Conservation (phyloP, 1,139 yeast species). For the Nakaseomyces delphensis region DNA sequence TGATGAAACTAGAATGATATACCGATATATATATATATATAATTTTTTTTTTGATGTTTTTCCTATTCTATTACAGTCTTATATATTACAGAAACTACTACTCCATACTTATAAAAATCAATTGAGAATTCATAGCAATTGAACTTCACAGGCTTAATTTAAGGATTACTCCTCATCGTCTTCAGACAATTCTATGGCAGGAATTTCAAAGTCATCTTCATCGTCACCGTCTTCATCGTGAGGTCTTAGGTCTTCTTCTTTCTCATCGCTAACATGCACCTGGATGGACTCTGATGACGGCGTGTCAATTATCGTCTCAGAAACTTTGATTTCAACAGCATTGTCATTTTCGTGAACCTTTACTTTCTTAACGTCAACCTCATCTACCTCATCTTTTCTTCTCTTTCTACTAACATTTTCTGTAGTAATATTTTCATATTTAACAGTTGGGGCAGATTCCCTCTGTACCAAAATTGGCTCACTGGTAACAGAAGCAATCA, state of each 20-base stretch:
- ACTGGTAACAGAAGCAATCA: conserved; percentile 3
- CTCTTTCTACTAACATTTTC: conserved; percentile 15
- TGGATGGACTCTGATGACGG: not conserved
- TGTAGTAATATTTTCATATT: not conserved
- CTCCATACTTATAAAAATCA: not conserved
- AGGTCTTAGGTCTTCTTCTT: too few relatives aligned
- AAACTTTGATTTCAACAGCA: conserved; percentile 22
- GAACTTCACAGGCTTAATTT: not conserved
- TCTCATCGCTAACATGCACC: conserved; percentile 1
- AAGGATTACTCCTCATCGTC: conserved; percentile 26
- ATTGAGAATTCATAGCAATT: not conserved
- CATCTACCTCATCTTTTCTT: conserved; percentile 9
- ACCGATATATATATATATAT: too few relatives aligned
- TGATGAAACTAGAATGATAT: not conserved
- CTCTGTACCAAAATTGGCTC: conserved; percentile 5
- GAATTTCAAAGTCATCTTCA: conserved; percentile 47
- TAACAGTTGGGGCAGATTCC: not conserved
- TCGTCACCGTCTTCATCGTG: not conserved
- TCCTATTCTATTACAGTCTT: not conserved
- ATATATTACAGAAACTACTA: not conserved
- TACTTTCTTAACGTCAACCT: conserved; percentile 2
- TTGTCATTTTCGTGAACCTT: conserved; percentile 7
- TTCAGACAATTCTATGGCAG: conserved; percentile 42
- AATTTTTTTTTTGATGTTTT: not conserved
- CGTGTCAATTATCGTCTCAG: conserved; percentile 19